These are phyloP conservation scores for Plenodomus lindquistii DNA, from an alignment of 2,329 filamentous ascomycete genomes.

Conservation along the genomic window DNA sequence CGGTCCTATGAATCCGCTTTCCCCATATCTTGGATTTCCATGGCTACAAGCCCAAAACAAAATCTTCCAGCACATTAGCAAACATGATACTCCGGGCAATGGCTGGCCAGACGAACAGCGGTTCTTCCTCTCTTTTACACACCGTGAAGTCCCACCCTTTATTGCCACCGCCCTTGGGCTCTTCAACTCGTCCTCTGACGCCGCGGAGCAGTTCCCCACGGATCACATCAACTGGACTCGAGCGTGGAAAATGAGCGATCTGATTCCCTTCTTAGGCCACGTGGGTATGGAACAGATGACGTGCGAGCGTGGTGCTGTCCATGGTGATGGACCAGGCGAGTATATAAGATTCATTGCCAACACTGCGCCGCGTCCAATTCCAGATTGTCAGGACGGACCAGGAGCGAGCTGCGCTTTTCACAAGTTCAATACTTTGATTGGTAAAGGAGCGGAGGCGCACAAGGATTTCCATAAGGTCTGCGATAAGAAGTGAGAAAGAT, in stretches of 20 bases:
- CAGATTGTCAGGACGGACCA: constrained; percentile 54
- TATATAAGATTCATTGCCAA: constrained; percentile 59
- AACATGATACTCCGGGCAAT: constrained; percentile 48
- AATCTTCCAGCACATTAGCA: constrained; percentile 28
- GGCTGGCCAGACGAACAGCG: constrained; percentile 53
- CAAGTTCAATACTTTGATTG: constrained; percentile 49
- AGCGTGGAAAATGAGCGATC: constrained; percentile 64
- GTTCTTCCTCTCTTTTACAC: constrained; percentile 68
- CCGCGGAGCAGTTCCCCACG: constrained; percentile 63
- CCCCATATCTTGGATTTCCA: constrained; percentile 64
- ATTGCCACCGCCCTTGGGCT: constrained; percentile 68
- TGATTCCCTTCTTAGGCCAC: constrained; percentile 68
- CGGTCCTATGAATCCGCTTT: constrained; percentile 63
- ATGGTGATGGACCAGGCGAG: constrained; percentile 47
- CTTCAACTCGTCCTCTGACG: constrained; percentile 69
- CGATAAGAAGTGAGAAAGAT: constrained; percentile 19
- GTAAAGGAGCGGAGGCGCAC: constrained; percentile 43
- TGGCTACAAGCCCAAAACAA: constrained; percentile 65
- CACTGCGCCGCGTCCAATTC: constrained; percentile 53
- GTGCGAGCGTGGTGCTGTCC: constrained; percentile 58
- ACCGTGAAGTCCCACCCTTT: constrained; percentile 68
- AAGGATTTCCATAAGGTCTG: constrained; percentile 36
- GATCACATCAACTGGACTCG: constrained; percentile 63
- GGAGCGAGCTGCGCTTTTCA: constrained; percentile 54
- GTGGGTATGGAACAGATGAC: constrained; percentile 67